phyloP scores from a whole-genome alignment of 345 rosid species.

The Durio zibethinus region DNA sequence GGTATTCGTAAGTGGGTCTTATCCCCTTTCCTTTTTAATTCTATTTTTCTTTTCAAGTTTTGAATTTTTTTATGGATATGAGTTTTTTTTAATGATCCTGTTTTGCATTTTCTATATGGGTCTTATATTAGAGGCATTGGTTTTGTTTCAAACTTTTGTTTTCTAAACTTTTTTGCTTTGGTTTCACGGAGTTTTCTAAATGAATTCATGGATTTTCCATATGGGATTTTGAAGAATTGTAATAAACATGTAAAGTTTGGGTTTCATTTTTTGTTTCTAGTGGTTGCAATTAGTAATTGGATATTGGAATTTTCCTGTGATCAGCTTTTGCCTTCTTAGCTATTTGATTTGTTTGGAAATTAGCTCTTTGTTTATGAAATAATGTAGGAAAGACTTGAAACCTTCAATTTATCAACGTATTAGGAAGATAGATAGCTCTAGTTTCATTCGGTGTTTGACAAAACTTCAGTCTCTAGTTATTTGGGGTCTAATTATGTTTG shows the following conservation, averaged over 20 bases:
- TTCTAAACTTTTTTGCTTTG: not conserved
- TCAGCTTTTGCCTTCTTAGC: not conserved
- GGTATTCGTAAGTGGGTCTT: conserved; percentile 61
- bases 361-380: not conserved
- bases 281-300: not conserved
- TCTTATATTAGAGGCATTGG: not conserved
- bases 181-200: not conserved
- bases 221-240: not conserved
- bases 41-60: not conserved
- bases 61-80: not conserved
- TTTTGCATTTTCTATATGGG: not conserved
- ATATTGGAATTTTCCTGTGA: not conserved
- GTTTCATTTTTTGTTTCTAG: not conserved
- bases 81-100: not conserved
- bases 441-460: not conserved
- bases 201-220: not conserved
- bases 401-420: not conserved
- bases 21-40: not conserved
- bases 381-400: not conserved
- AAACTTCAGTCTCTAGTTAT: not conserved
- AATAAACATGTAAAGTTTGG: not conserved
- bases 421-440: not conserved
- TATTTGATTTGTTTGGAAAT: not conserved
- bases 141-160: not conserved
- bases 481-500: not conserved